Evolutionary conservation across 805 yeast genomes (phyloP).

Genomic region (Cyberlindnera sargentensis): DNA sequence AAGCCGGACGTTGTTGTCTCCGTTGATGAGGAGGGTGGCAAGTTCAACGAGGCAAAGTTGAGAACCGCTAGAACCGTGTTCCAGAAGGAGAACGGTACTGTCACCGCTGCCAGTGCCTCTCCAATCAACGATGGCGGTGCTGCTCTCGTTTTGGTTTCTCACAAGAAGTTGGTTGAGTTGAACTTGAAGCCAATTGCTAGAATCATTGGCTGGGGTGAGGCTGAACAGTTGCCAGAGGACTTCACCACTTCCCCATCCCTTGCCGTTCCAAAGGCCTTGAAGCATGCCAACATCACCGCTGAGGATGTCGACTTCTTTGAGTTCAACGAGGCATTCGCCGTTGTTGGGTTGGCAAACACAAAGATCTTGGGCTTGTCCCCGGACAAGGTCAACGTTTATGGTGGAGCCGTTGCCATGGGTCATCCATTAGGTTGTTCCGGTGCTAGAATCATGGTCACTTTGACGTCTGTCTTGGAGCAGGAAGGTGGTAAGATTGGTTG

Average conservation of each 20-base stretch:
- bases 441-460: constrained; percentile 85
- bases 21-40: constrained; percentile 77
- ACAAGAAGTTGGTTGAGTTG: constrained; percentile 74
- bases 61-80: constrained; percentile 88
- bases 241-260: constrained; percentile 94
- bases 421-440: constrained; percentile 97
- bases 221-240: constrained; percentile 90
- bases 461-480: constrained; percentile 71
- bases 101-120: constrained; percentile 96
- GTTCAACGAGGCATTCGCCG: constrained; percentile 97
- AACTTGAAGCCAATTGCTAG: constrained; percentile 84
- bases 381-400: constrained; percentile 76
- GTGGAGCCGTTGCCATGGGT: constrained; percentile 95
- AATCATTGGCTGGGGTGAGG: constrained; percentile 95
- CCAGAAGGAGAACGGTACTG: constrained; percentile 90
- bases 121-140: constrained; percentile 98
- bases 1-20: constrained; percentile 72
- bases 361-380: constrained; percentile 57
- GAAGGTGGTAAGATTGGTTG: constrained; percentile 86
- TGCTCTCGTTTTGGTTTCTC: constrained; percentile 85
- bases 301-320: constrained; percentile 84
- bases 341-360: constrained; percentile 87
- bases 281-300: constrained; percentile 64
- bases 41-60: constrained; percentile 71
- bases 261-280: constrained; percentile 93